Evolutionary conservation across 768 basidiomycete genomes (phyloP).

Genomic region (Termitomyces sp.): DNA sequence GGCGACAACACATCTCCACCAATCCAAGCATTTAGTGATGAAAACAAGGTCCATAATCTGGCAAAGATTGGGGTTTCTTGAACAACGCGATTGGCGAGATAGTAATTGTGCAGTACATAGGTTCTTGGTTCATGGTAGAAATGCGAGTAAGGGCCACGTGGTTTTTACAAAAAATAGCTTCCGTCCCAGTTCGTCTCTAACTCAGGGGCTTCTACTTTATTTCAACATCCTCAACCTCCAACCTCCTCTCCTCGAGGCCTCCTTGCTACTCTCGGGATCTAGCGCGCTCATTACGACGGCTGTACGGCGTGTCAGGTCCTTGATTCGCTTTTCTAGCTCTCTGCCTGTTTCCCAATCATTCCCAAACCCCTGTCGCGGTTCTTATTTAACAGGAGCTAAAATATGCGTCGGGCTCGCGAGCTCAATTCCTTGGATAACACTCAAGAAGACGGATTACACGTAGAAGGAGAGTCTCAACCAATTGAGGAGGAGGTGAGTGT

Average conservation of each 20-base stretch:
- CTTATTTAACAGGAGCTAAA: conserved; percentile 5
- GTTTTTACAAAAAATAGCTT: conserved; percentile 25
- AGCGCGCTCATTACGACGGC: conserved; percentile 1
- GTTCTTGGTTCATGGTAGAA: neutral
- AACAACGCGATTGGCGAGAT: neutral
- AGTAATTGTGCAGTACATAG: neutral
- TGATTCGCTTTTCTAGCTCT: neutral
- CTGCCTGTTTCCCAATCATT: neutral
- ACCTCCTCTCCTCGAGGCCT: conserved; percentile 10
- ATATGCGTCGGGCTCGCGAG: conserved; percentile 23
- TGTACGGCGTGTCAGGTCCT: neutral
- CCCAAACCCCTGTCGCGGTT: conserved; percentile 21
- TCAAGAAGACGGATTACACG: conserved; percentile 13
- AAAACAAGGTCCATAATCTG: neutral
- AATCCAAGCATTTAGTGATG: neutral
- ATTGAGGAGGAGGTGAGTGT: conserved; percentile 9
- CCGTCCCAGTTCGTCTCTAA: conserved; percentile 18
- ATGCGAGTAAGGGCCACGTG: conserved; percentile 18
- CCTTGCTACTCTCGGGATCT: neutral
- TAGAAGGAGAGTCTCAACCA: neutral
- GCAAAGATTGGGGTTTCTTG: neutral
- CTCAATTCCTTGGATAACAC: conserved; percentile 19
- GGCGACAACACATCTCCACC: neutral
- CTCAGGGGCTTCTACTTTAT: conserved; percentile 26
- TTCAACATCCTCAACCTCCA: conserved; percentile 16